Conservation (phyloP, 2,329 filamentous ascomycete species). For the Tolypocladium guangdongense region DNA sequence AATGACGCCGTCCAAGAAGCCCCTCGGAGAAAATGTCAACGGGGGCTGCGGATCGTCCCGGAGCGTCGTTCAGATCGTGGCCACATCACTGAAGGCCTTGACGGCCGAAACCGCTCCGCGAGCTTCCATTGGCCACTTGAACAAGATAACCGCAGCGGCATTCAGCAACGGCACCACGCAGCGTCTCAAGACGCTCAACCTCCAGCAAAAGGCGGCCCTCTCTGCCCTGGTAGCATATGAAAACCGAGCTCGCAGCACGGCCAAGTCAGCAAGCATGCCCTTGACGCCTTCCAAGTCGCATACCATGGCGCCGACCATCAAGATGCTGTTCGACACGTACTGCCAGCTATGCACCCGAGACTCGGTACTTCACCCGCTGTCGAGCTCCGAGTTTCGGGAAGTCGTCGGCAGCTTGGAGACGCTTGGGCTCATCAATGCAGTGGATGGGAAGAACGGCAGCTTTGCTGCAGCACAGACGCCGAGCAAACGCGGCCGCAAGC, state of each 20-base stretch:
- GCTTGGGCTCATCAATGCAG: constrained; percentile 63
- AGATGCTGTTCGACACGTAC: constrained; percentile 76
- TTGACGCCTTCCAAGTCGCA: constrained; percentile 51
- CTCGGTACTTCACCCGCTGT: constrained; percentile 80
- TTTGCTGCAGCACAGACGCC: constrained; percentile 57
- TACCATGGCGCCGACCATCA: constrained; percentile 64
- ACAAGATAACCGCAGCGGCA: constrained; percentile 77
- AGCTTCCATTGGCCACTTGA: constrained; percentile 82
- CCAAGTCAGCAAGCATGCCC: constrained; percentile 28
- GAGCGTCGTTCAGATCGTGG: constrained; percentile 35
- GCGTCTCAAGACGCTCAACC: constrained; percentile 74
- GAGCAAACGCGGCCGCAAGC: constrained; percentile 54
- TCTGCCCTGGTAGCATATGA: constrained; percentile 85
- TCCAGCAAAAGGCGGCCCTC: constrained; percentile 92
- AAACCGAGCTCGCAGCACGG: constrained; percentile 49
- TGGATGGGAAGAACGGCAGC: constrained; percentile 58
- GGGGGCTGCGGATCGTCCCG: constrained; percentile 26
- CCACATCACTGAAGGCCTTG: constrained; percentile 46
- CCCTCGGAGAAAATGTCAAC: constrained; percentile 74
- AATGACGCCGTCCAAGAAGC: constrained; percentile 60
- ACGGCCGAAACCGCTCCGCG: constrained; percentile 75
- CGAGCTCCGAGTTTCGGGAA: constrained; percentile 86
- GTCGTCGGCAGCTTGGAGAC: constrained; percentile 86
- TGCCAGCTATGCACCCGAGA: constrained; percentile 72
- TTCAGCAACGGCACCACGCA: constrained; percentile 85